Conservation (phyloP, 192 early-diverging fungal species). For the Entrophospora sp. region DNA sequence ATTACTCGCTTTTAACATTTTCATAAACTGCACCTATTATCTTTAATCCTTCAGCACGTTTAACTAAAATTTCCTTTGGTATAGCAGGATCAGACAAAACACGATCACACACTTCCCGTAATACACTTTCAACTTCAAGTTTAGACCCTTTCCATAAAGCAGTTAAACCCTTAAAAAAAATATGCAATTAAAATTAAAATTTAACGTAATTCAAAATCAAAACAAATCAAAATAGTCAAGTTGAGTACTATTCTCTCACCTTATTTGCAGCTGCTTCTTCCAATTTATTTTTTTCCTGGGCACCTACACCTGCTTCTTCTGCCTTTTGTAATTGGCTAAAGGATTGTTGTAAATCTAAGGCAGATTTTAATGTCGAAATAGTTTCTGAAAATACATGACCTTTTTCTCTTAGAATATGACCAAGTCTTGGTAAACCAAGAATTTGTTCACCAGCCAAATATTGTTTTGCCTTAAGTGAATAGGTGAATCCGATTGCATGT, state of each 20-base stretch:
- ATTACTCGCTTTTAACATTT: slow-evolving; percentile 59
- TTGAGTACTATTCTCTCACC: too few relatives aligned
- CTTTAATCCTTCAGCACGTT: slow-evolving; percentile 72
- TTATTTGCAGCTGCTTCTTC: slow-evolving; percentile 63
- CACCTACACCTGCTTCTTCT: slow-evolving; percentile 72
- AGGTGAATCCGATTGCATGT: slow-evolving; percentile 89
- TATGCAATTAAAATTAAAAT: background rate
- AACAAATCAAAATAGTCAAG: background rate
- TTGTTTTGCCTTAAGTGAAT: slow-evolving; percentile 82
- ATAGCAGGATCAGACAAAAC: slow-evolving; percentile 63
- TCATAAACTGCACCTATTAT: slow-evolving; percentile 82
- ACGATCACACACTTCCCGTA: slow-evolving; percentile 86
- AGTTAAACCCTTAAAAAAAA: slow-evolving; percentile 63
- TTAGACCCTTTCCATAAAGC: slow-evolving; percentile 91
- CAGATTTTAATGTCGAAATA: slow-evolving; percentile 83
- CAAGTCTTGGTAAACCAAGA: slow-evolving; percentile 63
- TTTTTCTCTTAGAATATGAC: slow-evolving; percentile 74
- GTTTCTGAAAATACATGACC: slow-evolving; percentile 88
- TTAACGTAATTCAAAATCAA: background rate
- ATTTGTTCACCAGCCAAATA: slow-evolving; percentile 60
- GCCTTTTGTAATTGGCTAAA: slow-evolving; percentile 85
- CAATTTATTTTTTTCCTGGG: slow-evolving; percentile 54
- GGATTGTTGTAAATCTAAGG: slow-evolving; percentile 85
- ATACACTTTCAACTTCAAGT: slow-evolving; percentile 87
- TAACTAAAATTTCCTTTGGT: slow-evolving; percentile 43